Evolutionary conservation across 2,329 filamentous ascomycete genomes (phyloP), one percentile per base, ranked within the genome.

Genomic region (Aspergillus sclerotialis): DNA sequence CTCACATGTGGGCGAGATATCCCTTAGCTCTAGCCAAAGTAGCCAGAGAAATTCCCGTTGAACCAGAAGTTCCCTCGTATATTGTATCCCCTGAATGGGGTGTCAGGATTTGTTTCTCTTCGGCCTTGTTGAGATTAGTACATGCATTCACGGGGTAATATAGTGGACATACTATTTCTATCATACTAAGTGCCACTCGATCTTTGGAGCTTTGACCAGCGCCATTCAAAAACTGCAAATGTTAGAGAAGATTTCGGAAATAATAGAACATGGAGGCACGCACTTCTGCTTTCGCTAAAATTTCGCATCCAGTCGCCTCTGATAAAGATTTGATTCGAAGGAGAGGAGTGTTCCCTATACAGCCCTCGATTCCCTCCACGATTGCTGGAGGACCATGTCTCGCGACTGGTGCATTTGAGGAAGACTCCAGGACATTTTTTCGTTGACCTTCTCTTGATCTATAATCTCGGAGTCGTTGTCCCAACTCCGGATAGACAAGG

Each of bases 61-160:
- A 94, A 39, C 92, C 92, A 11, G 94, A 89, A 1, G 92, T 98
- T 45, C 92, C 92, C 67, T 98, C 92, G 63, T 96, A 98, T 52
- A 98, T 88, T 28, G 85, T 93, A 60, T 98, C 92, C 41, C 90
- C 90, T 14, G 83, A 80, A 46, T 83, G 71, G 0, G 92, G 90
- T 0, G 72, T 74, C 29, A 98, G 65, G 12, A 89, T 69, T 2
- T 88, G 88, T 31, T 75, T 66, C 41, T 77, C 73, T 69, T 98
- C 92, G 28, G 89, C 92, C 59, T 80, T 28, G 46, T 45, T 42
- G 10, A 21, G 17, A 18, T 18, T n/a, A n/a, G 9, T 24, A 9
- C 19, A 32, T 9, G n/a, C 3, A 14, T 25, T 7, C 8, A n/a
- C 13, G 7, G 10, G 6, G 11, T 19, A 15, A 17, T 18, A 28